Evolutionary conservation across 306 rosid species (phyloP), one percentile per base, ranked within the genome.

Genomic region (Cucurbita maxima): DNA sequence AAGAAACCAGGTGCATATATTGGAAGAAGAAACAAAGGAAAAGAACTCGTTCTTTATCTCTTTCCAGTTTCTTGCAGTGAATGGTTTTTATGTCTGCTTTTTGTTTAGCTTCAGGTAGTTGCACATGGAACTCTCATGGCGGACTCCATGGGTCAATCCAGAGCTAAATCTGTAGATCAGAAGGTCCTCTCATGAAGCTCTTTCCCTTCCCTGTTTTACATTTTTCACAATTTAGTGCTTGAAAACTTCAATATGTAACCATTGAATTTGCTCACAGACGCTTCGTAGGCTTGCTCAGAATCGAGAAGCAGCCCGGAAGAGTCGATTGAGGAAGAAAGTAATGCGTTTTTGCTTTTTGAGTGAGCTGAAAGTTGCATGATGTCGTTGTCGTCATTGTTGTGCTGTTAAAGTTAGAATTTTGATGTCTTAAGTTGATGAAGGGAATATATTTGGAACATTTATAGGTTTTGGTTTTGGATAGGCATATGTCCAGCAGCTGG

Each of bases 401-500:
- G 34, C 34, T 30, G 34, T 30, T 30, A 30, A 30, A 30, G 34
- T 71, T 53, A 8, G 71, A 41, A 62, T 43, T 16, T 38, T 74
- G 36, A 47, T 37, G 50, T 71, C 40, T 73, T 73, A 25, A 41
- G 51, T 72, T 73, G 66, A 57, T 73, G 82, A 78, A 81, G 71
- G 73, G 61, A 76, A 73, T 43, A 76, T 79, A 74, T 73, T 79
- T 83, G 82, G 85, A 69, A 81, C 56, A 81, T 79, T 82, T 66
- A 75, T 78, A 72, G 81, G 82, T 77, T 82, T 84, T 84, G 84
- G 81, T 82, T 86, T 87, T 84, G 56, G 83, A 78, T 83, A 89
- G 96, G 98, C 96, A 53, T 89, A 92, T 79, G 95, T 92, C 79
- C 95, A 89, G 78, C 95, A 89, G 78, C 77, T 88, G 84, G 95